These are phyloP conservation scores for Cladophialophora psammophila DNA, from an alignment of 2,329 filamentous ascomycete genomes.

Conservation along the genomic window DNA sequence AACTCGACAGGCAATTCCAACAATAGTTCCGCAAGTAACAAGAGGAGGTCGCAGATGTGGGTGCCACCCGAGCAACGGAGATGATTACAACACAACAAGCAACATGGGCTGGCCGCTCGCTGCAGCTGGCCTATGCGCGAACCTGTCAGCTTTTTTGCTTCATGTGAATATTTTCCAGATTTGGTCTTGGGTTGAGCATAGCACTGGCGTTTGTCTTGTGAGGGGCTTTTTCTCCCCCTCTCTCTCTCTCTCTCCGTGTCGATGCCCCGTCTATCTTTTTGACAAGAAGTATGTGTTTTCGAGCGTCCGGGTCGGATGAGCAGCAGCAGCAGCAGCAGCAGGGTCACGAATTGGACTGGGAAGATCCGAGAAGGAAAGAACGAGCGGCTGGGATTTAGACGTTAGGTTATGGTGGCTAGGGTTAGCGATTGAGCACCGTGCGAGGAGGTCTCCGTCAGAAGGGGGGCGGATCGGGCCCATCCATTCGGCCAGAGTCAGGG, in stretches of 20 bases:
- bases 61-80: conserved; percentile 25
- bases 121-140: background rate
- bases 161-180: background rate
- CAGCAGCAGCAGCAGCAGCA: background rate
- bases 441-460: background rate
- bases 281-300: background rate
- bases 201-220: background rate
- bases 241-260: background rate
- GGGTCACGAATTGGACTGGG: background rate
- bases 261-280: background rate
- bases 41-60: conserved; percentile 32
- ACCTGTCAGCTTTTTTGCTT: background rate
- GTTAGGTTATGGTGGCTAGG: background rate
- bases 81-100: conserved; percentile 14
- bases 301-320: background rate
- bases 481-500: background rate
- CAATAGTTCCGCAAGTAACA: conserved; percentile 23
- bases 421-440: background rate
- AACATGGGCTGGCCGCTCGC: background rate
- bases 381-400: background rate
- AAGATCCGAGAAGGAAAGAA: background rate
- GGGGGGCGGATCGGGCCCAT: background rate
- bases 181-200: conserved; percentile 6
- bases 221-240: background rate
- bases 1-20: conserved; percentile 33